Base-by-base conservation (phyloP, 768 basidiomycete species). In the Holtermannia corniformis region DNA sequence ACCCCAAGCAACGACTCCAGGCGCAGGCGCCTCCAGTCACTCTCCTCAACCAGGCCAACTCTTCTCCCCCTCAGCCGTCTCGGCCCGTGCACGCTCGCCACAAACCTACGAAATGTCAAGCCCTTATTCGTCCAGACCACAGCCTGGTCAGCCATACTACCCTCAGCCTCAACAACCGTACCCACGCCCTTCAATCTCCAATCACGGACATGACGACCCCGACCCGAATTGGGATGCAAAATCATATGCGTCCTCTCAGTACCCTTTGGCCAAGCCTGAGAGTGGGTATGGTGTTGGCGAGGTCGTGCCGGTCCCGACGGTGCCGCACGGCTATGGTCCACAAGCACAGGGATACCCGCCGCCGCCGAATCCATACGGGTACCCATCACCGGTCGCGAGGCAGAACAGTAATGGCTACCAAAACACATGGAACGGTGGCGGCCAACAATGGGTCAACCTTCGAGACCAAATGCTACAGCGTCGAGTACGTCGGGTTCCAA, bases 401-500 rank as follows among this genome's bases (percentile, higher is more conserved):
- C 23, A 16, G 21, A 16, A 23, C 44, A 47, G 23, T 14, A 22
- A 24, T 19, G 26, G 43, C 32, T 37, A 7, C 16, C 32, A 37
- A 16, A 37, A 37, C 16, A 37, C 32, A 10, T 47, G 46, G 46
- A 47, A 47, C 25, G 46, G 46, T 11, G 46, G 46, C 13, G 46
- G 22, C 25, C 16, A 47, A 22, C 85, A 84, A 14, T 88, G 82
- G 72, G 80, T 81, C 22, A 75, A 76, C 41, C 84, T 83, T 42
- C 76, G 81, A 60, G 86, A 89, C 56, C 84, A 86, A 70, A 80
- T 88, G 73, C 81, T 89, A 81, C 86, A 83, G 67, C 81, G 83
- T 41, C 78, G 86, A 21, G 65, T 67, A 16, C 7, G 32, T 37
- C 32, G 42, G 41, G 64, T 58, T 37, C 32, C 16, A 7, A 16